Percentiles rank a stretch among this genome's conserved stretches.
Evolutionary conservation across 2,329 filamentous ascomycete species (phyloP).

Genomic region (Aschersonia sp.): DNA sequence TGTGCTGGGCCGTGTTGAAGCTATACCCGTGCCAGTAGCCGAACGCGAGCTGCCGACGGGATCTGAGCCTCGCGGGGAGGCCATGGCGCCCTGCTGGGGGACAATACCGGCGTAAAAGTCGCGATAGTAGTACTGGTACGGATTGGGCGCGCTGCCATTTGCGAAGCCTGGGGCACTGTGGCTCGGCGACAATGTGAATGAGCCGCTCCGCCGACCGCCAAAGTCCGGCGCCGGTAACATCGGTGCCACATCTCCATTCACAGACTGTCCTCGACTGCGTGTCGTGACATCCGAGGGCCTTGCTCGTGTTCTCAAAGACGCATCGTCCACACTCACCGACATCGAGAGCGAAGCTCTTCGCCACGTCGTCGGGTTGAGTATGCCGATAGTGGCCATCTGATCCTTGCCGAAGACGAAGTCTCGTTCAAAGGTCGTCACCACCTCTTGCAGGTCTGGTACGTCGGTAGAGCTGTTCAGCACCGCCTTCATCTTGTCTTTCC

Average conservation of each 20-base stretch:
- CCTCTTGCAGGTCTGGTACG: conserved; percentile 54
- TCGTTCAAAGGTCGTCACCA: conserved; percentile 62
- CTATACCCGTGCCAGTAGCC: conserved; percentile 21
- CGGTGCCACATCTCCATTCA: conserved; percentile 49
- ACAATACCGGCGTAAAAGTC: conserved; percentile 31
- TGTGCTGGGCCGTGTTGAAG: conserved; percentile 39
- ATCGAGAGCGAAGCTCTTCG: conserved; percentile 44
- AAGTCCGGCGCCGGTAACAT: conserved; percentile 53
- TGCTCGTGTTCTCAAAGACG: conserved; percentile 30
- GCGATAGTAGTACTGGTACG: conserved; percentile 41
- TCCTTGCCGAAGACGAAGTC: conserved; percentile 69
- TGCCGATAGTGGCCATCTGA: conserved; percentile 54
- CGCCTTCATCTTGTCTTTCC: conserved; percentile 68
- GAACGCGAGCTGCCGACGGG: conserved; percentile 32
- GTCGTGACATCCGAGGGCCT: conserved; percentile 33
- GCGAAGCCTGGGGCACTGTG: conserved; percentile 13
- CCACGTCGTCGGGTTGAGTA: conserved; percentile 61
- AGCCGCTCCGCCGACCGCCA: conserved; percentile 48
- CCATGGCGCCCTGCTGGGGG: conserved; percentile 37
- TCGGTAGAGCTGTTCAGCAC: conserved; percentile 52
- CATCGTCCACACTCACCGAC: conserved; percentile 39
- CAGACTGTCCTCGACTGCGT: conserved; percentile 43
- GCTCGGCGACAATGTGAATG: conserved; percentile 47
- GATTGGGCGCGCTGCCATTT: conserved; percentile 22
- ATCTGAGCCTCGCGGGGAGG: conserved; percentile 41